Conservation (phyloP, 768 basidiomycete genomes). For the Hygrophorus russula region DNA sequence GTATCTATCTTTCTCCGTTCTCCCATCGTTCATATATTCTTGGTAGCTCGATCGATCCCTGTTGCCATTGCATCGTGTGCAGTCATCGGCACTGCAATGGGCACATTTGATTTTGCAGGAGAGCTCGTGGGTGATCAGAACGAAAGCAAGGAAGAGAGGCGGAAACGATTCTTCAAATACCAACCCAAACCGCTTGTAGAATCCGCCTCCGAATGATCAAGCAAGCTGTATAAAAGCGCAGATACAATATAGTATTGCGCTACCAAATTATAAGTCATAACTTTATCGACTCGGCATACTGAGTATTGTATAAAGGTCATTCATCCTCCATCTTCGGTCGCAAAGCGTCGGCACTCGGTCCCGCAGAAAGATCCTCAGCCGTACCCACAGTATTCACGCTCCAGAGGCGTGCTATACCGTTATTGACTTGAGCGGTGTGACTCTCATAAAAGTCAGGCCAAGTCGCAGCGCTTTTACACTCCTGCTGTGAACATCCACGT, state of each 20-base stretch:
- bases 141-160: slow-evolving; percentile 49
- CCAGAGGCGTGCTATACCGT: background rate
- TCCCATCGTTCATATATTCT: slow-evolving; percentile 6
- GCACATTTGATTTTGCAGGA: slow-evolving; percentile 73
- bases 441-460: slow-evolving; percentile 6
- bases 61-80: slow-evolving; percentile 72
- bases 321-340: slow-evolving; percentile 4
- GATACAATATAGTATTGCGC: background rate
- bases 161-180: slow-evolving; percentile 79
- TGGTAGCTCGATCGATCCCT: slow-evolving; percentile 71
- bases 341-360: slow-evolving; percentile 7
- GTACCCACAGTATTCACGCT: background rate
- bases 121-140: slow-evolving; percentile 38
- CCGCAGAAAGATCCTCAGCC: background rate
- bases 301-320: background rate
- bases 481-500: slow-evolving; percentile 1
- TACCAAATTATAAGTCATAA: background rate
- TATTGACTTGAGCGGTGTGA: slow-evolving; percentile 1
- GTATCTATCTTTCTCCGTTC: background rate
- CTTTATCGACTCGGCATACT: background rate
- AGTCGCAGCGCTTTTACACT: slow-evolving; percentile 6
- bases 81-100: slow-evolving; percentile 68
- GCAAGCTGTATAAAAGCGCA: background rate
- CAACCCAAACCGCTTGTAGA: slow-evolving; percentile 31
- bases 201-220: slow-evolving; percentile 1